A percentile compares a stretch with the other conserved stretches of the same genome.
Conservation (phyloP, 768 basidiomycete genomes). For the Calvatia gigantea region DNA sequence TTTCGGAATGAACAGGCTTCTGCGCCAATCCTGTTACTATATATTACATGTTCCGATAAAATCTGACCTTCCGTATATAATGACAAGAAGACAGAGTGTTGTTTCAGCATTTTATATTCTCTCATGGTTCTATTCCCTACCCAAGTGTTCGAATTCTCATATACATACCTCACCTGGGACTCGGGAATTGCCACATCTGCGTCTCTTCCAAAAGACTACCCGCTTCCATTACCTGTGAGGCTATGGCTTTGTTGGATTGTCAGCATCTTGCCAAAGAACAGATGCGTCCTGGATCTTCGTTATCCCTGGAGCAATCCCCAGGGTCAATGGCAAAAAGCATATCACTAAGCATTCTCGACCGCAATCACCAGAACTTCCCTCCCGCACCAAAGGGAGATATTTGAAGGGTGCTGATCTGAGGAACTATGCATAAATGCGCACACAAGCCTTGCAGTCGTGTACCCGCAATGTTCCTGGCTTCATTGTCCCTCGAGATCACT, state of each 20-base stretch:
- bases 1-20: neutral
- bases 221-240: neutral
- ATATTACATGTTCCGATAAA: neutral
- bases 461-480: neutral
- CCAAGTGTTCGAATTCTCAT: neutral
- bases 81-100: neutral
- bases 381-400: conserved; percentile 3
- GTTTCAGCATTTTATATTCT: conserved; percentile 1
- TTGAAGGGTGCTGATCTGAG: neutral
- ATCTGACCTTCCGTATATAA: neutral
- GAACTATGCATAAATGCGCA: neutral
- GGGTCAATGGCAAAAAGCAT: conserved; percentile 6
- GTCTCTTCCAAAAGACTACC: neutral
- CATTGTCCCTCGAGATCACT: neutral
- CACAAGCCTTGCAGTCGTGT: neutral
- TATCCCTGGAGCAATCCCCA: conserved; percentile 1
- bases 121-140: neutral
- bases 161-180: neutral
- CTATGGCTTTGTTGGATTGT: neutral
- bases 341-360: conserved; percentile 1
- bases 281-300: neutral
- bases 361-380: neutral
- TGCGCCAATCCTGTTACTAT: neutral
- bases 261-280: neutral
- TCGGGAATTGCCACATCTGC: neutral